Percentiles rank a stretch among this genome's conserved stretches.
Evolutionary conservation across 208 protist genomes (phyloP).

Genomic region (Strigomonas oncopelti): DNA sequence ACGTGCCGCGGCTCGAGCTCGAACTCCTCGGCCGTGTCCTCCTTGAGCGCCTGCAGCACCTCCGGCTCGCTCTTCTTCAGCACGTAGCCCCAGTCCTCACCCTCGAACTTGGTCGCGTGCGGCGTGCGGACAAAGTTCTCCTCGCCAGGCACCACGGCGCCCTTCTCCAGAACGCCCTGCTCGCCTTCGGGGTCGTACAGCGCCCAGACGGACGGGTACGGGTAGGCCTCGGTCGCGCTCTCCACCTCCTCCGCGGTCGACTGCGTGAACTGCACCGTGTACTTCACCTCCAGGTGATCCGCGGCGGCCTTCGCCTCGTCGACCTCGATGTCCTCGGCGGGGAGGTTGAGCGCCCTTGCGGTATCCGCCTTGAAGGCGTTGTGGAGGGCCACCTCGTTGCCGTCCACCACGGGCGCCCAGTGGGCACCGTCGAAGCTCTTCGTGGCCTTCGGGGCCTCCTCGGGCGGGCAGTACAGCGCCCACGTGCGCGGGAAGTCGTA

Average conservation of each 20-base stretch:
- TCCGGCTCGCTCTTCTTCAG: slow-evolving; percentile 20
- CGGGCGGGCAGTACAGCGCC: slow-evolving; percentile 27
- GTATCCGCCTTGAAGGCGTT: slow-evolving; percentile 34
- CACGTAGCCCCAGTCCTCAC: slow-evolving; percentile 49
- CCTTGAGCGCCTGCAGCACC: slow-evolving; percentile 27
- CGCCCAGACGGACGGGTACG: slow-evolving; percentile 32
- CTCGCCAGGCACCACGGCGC: slow-evolving; percentile 2
- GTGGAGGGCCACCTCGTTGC: slow-evolving; percentile 23
- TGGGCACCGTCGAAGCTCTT: slow-evolving; percentile 28
- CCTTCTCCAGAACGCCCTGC: neutral
- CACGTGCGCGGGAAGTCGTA: slow-evolving; percentile 55
- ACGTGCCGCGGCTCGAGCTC: slow-evolving; percentile 26
- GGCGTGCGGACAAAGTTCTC: slow-evolving; percentile 17
- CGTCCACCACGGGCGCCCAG: slow-evolving; percentile 23
- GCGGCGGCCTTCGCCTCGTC: slow-evolving; percentile 14
- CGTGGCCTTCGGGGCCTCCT: slow-evolving; percentile 5
- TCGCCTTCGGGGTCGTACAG: slow-evolving; percentile 27
- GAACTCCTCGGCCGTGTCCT: slow-evolving; percentile 21
- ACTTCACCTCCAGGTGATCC: slow-evolving; percentile 15
- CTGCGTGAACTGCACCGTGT: slow-evolving; percentile 21
- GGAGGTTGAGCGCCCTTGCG: slow-evolving; percentile 27
- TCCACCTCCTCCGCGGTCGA: slow-evolving; percentile 24
- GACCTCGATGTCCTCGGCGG: slow-evolving; percentile 34
- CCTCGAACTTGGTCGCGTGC: slow-evolving; percentile 40
- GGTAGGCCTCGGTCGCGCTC: slow-evolving; percentile 16